Percentiles rank a stretch among this genome's conserved stretches.
Evolutionary conservation across 2,329 filamentous ascomycete species (phyloP).

Genomic region (Penicillium digitatum): DNA sequence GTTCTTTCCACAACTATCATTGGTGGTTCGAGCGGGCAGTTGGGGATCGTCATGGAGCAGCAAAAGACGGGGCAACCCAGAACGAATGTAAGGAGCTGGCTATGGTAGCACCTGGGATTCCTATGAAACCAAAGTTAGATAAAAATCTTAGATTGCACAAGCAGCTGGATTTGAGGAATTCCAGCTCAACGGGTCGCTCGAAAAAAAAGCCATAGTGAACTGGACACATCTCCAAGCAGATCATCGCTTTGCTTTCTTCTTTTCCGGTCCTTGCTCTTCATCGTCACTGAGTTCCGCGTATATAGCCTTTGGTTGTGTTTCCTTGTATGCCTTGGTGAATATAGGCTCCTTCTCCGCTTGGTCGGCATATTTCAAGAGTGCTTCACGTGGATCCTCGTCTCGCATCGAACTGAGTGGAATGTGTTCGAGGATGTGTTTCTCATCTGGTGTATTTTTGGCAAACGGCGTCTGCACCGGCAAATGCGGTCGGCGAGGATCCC

Average conservation of each 20-base stretch:
- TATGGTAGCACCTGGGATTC: background rate
- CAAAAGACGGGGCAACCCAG: constrained; percentile 16
- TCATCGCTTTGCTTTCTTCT: constrained; percentile 50
- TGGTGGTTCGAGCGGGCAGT: constrained; percentile 7
- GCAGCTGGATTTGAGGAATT: no score
- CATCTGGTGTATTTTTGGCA: constrained; percentile 82
- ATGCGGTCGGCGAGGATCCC: constrained; percentile 80
- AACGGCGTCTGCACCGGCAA: constrained; percentile 83
- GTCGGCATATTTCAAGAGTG: constrained; percentile 89
- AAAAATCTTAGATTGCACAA: background rate
- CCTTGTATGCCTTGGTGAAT: constrained; percentile 90
- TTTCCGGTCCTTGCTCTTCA: constrained; percentile 63
- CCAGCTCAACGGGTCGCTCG: background rate
- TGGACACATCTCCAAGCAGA: background rate
- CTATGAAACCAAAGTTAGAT: background rate
- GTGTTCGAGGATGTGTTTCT: constrained; percentile 79
- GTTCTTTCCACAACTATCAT: constrained; percentile 2
- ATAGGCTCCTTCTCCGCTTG: constrained; percentile 88
- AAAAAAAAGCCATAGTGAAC: background rate
- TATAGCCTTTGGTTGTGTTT: constrained; percentile 86
- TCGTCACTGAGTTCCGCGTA: constrained; percentile 89
- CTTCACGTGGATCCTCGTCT: constrained; percentile 92
- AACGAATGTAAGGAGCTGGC: constrained; percentile 10
- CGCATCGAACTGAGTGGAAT: constrained; percentile 90
- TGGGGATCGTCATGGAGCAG: constrained; percentile 17